Base-by-base conservation (phyloP, 768 basidiomycete genomes). In the Phlebiopsis gigantea region DNA sequence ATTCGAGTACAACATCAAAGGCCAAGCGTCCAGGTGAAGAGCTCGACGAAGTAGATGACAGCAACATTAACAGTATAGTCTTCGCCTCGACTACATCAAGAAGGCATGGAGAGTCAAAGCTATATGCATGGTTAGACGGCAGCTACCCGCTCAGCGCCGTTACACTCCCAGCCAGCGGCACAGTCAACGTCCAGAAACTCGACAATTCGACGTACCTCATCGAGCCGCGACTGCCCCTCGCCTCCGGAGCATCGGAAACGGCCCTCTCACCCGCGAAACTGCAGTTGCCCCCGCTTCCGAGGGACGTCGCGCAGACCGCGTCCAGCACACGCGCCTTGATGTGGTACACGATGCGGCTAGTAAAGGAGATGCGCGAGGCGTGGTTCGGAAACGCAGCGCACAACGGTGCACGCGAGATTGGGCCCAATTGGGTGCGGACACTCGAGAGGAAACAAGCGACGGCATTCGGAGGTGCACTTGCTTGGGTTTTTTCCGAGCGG, bases 91-190 rank as follows among this genome's bases (percentile, higher is more conserved):
- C 22, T 5, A 25, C 19, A 45, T 25, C n/a, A 25, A 19, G 19
- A 19, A 19, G 24, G 19, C 15, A 45, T 25, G 88, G 90, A 5
- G 68, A 68, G 55, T 21, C 19, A 10, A 12, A 19, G 2, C 66
- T 90, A 39, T 79, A 84, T 67, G 79, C 72, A 60, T 92, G 84
- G 71, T 73, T 92, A 46, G 90, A 93, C 64, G 91, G 90, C 15
- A 81, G 79, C 59, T 93, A 86, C 69, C 80, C 82, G 29, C 73
- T 93, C 34, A 90, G 90, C 24, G 67, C 17, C 21, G 15, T 72
- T 21, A 68, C 87, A 29, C 65, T 64, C 25, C 59, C 62, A 55
- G 29, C 56, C 39, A 62, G 50, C 57, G 61, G 56, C 73, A 49
- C 44, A 60, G 10, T 69, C 72, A 0, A 59, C n/a, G n/a, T 85